Evolutionary conservation across 2,329 filamentous ascomycete genomes (phyloP), one percentile per base, ranked within the genome.

Genomic region (Hymenoscyphus salicellus): DNA sequence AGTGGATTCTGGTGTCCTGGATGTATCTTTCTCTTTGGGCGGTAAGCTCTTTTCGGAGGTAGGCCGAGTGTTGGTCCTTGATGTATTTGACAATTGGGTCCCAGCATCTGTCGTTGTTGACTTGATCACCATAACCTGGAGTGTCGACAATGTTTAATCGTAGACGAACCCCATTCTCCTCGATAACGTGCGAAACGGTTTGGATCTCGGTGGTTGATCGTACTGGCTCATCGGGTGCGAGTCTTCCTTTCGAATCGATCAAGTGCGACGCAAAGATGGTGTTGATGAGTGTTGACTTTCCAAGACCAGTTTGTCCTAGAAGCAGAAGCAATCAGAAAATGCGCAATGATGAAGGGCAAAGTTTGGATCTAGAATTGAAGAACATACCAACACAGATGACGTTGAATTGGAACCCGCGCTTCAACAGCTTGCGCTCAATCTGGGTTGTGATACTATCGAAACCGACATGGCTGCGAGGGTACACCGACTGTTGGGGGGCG

Each of bases 41-140:
- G 63, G 95, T 98, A 76, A 99, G 92, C 81, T 99, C 95, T 86
- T 99, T 99, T 81, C 95, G 92, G 74, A 99, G 88, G 83, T 98
- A 99, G 75, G 95, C 94, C 61, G 93, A 97, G 85, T 99, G 95
- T 84, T 99, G 95, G 81, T 99, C 95, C 86, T 99, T 99, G 86
- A 99, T 99, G 83, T 99, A 99, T 85, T 99, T 99, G 85, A 99
- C 94, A 79, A 99, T 99, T 69, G 95, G 95, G 78, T 99, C 95
- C 95, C 95, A 99, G 89, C 95, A 99, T 86, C 95, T 91, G 83
- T 99, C 95, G 81, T 99, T 99, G 87, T 99, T 99, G 81, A 99
- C 95, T 77, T 97, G 88, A 76, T 99, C 95, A 77, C 95, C 95
- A 76, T 99, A 99, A 70, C 95, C 95, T 70, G 95, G 95, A 70